Evolutionary conservation across 768 basidiomycete genomes (phyloP).

Genomic region (Pulveroboletus sp.): DNA sequence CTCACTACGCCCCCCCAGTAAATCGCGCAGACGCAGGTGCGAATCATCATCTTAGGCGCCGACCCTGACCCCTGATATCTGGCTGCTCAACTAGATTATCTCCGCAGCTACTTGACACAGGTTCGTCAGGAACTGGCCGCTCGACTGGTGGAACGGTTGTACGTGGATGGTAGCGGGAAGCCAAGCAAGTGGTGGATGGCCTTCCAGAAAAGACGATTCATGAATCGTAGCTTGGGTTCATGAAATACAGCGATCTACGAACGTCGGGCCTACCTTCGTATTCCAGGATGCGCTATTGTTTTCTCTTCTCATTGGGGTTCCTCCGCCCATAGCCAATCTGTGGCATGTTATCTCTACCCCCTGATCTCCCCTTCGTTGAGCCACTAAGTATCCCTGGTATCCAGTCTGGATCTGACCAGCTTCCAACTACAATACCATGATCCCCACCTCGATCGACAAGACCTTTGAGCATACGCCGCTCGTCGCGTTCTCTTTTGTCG

Average conservation of each 20-base stretch:
- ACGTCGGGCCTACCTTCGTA: slow-evolving; percentile 10
- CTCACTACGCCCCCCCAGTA: slow-evolving; percentile 80
- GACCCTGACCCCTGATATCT: too few species aligned
- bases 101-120: slow-evolving; percentile 89
- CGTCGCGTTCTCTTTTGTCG: slow-evolving; percentile 71
- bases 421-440: slow-evolving; percentile 54
- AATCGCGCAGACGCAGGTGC: slow-evolving; percentile 79
- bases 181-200: slow-evolving; percentile 99
- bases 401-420: slow-evolving; percentile 97
- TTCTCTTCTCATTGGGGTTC: slow-evolving; percentile 84
- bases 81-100: slow-evolving; percentile 55
- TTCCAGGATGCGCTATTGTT: slow-evolving; percentile 31
- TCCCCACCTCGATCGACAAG: slow-evolving; percentile 49
- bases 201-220: slow-evolving; percentile 96
- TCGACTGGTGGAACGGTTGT: slow-evolving; percentile 81
- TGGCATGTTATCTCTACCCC: slow-evolving; percentile 68
- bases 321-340: slow-evolving; percentile 80
- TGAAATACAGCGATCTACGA: slow-evolving; percentile 28
- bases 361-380: slow-evolving; percentile 60
- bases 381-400: slow-evolving; percentile 74
- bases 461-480: slow-evolving; percentile 59
- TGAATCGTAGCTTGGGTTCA: slow-evolving; percentile 83
- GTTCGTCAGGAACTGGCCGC: slow-evolving; percentile 89
- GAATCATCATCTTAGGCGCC: too few species aligned
- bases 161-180: slow-evolving; percentile 88